Evolutionary conservation across 306 rosid genomes (phyloP), one percentile per base, ranked within the genome.

Genomic region (Cicer chorassanicum): DNA sequence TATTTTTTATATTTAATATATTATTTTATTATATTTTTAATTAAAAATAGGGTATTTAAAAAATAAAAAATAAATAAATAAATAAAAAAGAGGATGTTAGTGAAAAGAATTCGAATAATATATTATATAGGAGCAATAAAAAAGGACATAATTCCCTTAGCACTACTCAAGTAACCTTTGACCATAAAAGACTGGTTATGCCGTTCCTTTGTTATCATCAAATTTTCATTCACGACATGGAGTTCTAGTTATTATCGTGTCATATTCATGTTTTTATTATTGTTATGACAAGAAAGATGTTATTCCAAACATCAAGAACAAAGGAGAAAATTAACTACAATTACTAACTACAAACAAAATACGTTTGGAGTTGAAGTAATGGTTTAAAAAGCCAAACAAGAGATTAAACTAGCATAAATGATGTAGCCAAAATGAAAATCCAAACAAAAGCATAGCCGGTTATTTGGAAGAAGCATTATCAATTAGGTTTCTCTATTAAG

Each of bases 301-400:
- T 19, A 55, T 46, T 57, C 43, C 41, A 46, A 39, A 39, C 14
- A 48, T 46, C 38, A 59, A 77, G 15, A 68, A 18, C 63, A 68
- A 13, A 57, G 70, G 15, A 38, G 63, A 60, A 68, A 36, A 68
- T 44, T 9, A 4, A 50, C 50, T 15, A 18, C 8, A 49, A 13
- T n/a, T n/a, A n/a, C n/a, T 9, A 4, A 50, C 50, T 15, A 18
- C 8, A 49, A 13, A 16, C 16, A 18, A 62, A 29, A 61, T 46
- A 8, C 61, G 78, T 8, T 12, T 7, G 42, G 9, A 60, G 62
- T 36, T 49, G 79, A 43, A 46, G 50, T 60, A 29, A 60, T 24
- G 7, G 12, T 60, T 60, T 24, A 12, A 12, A 59, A 24, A 59
- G 11, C 16, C 19, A 50, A 50, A 50, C 56, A 5, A 50, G 16